A percentile compares a stretch with the other conserved stretches of the same genome.
Evolutionary conservation across 2,329 filamentous ascomycete species (phyloP).

Genomic region (Verticillium zaregamsianum): DNA sequence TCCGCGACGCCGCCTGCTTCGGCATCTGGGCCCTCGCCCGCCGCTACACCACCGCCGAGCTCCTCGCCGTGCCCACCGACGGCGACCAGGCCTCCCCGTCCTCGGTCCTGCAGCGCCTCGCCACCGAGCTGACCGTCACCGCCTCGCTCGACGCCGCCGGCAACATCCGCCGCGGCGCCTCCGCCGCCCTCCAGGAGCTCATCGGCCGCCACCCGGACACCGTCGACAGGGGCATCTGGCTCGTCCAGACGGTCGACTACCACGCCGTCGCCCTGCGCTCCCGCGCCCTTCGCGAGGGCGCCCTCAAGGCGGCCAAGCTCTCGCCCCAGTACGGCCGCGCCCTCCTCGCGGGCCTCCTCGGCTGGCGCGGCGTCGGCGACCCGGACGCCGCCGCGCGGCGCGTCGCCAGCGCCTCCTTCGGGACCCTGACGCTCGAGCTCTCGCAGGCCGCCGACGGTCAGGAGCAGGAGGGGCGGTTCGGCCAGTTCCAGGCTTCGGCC

Average conservation of each 20-base stretch:
- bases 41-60: constrained; percentile 76
- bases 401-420: constrained; percentile 66
- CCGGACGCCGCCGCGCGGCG: constrained; percentile 70
- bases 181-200: constrained; percentile 89
- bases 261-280: constrained; percentile 86
- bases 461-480: constrained; percentile 11
- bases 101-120: constrained; percentile 72
- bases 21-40: constrained; percentile 91
- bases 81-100: constrained; percentile 36
- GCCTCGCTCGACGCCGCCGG: constrained; percentile 86
- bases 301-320: constrained; percentile 63
- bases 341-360: constrained; percentile 65
- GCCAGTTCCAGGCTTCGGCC: constrained; percentile 29
- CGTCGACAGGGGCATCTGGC: constrained; percentile 72
- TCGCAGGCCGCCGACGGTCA: constrained; percentile 18
- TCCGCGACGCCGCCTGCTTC: constrained; percentile 93
- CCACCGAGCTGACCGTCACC: constrained; percentile 73
- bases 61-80: constrained; percentile 57
- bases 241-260: constrained; percentile 91
- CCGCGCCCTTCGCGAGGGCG: constrained; percentile 75
- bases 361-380: constrained; percentile 86
- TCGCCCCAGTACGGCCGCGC: constrained; percentile 65
- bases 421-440: constrained; percentile 45
- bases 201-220: constrained; percentile 89
- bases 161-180: constrained; percentile 89